Evolutionary conservation across 345 rosid genomes (phyloP), one percentile per base, ranked within the genome.

Genomic region (Orychophragmus violaceus): DNA sequence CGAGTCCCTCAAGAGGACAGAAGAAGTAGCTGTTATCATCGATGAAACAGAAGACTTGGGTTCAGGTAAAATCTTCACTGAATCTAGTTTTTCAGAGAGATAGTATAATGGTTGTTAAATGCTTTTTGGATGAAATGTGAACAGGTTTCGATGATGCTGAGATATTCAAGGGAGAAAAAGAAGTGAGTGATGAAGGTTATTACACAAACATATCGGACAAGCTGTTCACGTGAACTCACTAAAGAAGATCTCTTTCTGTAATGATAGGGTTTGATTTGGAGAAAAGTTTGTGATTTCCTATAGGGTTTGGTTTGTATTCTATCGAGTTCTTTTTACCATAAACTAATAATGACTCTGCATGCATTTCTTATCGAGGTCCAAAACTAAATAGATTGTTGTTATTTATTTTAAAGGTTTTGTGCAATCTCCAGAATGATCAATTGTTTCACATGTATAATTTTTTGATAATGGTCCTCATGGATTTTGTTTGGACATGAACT

Each of bases 121-220:
- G 18, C 6, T 16, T 5, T 19, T 65, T 5, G 29, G 22, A 39
- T 62, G 68, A 61, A 37, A 56, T 63, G 5, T 78, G 82, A 59
- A 61, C 86, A 94, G 97, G 92, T 16, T 94, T 94, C 22, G 80
- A 81, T 73, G 99, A 90, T 68, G 64, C 44, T 50, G 95, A 94
- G 82, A 85, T 94, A 72, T 87, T 88, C 74, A 72, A 67, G 36
- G 67, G 78, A 45, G 68, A 52, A 64, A 85, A 81, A 46, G 82
- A 71, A 41, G 70, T 69, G 17, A 74, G 76, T 19, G 87, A 77
- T 11, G 84, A 83, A 52, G 69, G 69, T 45, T 57, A 58, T 60
- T 67, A 67, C 55, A 58, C 72, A 68, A 68, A 68, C 64, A 58
- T 35, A 35, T 60, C 68, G 24, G 73, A 74, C 69, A 67, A 74